Evolutionary conservation across 2,329 filamentous ascomycete genomes (phyloP), one percentile per base, ranked within the genome.

Genomic region (Xylaria sp.): DNA sequence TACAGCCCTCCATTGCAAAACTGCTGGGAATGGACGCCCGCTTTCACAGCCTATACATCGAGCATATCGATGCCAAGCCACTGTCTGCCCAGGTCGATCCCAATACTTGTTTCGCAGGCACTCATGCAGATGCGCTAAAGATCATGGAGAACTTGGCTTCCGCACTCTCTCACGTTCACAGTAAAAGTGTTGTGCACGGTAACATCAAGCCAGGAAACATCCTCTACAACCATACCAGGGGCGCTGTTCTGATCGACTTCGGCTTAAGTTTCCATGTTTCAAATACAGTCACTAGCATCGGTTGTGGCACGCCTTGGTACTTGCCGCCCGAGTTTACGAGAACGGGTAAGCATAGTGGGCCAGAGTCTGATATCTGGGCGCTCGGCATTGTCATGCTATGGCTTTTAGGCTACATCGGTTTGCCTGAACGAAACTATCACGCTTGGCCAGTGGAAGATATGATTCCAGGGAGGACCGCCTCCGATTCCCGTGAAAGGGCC

Each of bases 171-270:
- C 34, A 41, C 2, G 18, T 52, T 12, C 65, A 67, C 13, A 41
- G 32, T 3, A 37, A 63, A 12, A 1, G 23, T 0, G 34, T 46
- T n/a, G 52, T 62, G 13, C 65, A 67, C 23, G 54, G 34, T 18
- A 58, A 67, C 58, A 20, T 67, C 44, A 67, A 67, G 46, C 65
- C 58, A 7, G 51, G 12, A 1, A 67, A 63, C 37, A 32, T 67
- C n/a, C 65, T 67, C 10, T 67, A 62, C 52, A 62, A 46, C 1
- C 20, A 6, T 1, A 9, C 20, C 1, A 25, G 52, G 13, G 58
- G 65, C 1, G 65, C 65, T 1, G 65, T 63, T 2, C 12, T 58
- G 6, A 58, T 58, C 20, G 52, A 67, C 28, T 67, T 67, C 25
- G 59, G 65, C 4, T 2, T 46, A 5, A 51, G 41, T 23, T 57